A percentile compares a stretch with the other conserved stretches of the same genome.
These are phyloP conservation scores for Podospora appendiculata DNA, from an alignment of 495 filamentous ascomycete species.

Conservation along the genomic window DNA sequence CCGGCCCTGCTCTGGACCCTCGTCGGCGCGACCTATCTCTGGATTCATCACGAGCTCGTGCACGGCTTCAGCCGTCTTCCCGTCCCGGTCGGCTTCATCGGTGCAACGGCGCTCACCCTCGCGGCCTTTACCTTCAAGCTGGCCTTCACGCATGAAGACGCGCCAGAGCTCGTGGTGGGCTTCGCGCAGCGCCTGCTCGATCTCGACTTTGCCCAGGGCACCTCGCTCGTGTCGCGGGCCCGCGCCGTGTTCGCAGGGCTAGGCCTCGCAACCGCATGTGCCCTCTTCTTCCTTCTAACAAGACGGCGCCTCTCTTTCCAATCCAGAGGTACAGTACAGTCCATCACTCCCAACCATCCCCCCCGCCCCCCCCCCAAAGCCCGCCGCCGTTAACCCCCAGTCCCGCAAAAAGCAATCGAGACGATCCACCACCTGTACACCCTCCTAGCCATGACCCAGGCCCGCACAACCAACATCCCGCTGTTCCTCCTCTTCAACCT, in stretches of 20 bases:
- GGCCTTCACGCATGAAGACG: conserved; percentile 72
- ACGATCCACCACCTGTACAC: conserved; percentile 61
- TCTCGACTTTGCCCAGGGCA: conserved; percentile 32
- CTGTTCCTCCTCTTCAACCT: conserved; percentile 68
- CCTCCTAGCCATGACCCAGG: conserved; percentile 81
- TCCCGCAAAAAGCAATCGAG: conserved; percentile 31
- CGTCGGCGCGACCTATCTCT: conserved; percentile 59
- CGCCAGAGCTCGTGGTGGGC: conserved; percentile 67
- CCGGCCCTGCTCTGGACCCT: conserved; percentile 66
- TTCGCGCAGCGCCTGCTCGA: conserved; percentile 36
- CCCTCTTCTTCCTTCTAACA: conserved; percentile 18
- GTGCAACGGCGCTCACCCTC: conserved; percentile 31
- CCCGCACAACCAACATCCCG: conserved; percentile 72
- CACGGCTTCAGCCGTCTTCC: conserved; percentile 27
- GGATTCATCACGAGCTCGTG: conserved; percentile 25
- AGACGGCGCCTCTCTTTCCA: conserved; percentile 13
- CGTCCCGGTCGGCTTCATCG: conserved; percentile 11
- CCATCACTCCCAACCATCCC: background rate
- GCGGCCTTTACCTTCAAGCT: conserved; percentile 77
- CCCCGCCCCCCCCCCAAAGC: background rate
- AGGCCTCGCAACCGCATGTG: conserved; percentile 29
- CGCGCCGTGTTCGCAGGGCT: conserved; percentile 48
- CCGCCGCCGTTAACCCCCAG: background rate
- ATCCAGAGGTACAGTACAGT: conserved; percentile 12
- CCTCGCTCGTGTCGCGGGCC: conserved; percentile 43